Conservation (phyloP, 2,329 filamentous ascomycete species). For the Colletotrichum orchidophilum region DNA sequence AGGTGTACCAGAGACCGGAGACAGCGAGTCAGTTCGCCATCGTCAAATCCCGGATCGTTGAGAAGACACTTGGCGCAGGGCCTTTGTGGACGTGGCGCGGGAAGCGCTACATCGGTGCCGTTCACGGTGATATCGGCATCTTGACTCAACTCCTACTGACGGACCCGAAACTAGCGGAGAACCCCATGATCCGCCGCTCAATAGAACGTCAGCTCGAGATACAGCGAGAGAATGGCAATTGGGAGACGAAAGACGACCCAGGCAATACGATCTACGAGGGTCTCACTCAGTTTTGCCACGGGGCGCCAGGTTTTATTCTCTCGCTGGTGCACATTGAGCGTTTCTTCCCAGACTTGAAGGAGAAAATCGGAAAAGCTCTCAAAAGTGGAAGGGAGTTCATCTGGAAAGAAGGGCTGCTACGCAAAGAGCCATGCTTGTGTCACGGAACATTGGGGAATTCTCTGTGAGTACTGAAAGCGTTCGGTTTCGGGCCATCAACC, state of each 20-base stretch:
- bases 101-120: constrained; percentile 71
- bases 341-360: constrained; percentile 64
- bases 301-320: constrained; percentile 69
- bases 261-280: background rate
- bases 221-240: constrained; percentile 72
- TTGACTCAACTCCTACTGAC: constrained; percentile 73
- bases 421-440: constrained; percentile 73
- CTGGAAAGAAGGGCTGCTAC: constrained; percentile 67
- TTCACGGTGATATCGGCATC: constrained; percentile 75
- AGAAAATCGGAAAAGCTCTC: constrained; percentile 65
- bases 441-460: constrained; percentile 74
- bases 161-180: constrained; percentile 60
- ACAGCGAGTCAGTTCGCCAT: constrained; percentile 61
- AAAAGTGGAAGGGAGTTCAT: constrained; percentile 60
- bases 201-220: constrained; percentile 65
- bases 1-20: constrained; percentile 59
- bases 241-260: constrained; percentile 52
- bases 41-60: constrained; percentile 6
- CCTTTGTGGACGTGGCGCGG: constrained; percentile 71
- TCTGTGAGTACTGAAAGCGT: constrained; percentile 51
- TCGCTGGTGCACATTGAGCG: constrained; percentile 64
- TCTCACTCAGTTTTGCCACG: constrained; percentile 75
- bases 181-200: constrained; percentile 62
- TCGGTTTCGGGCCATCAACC: background rate
- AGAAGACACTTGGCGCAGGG: constrained; percentile 38